Conservation (phyloP, 2,329 filamentous ascomycete genomes). For the Graphiopsis chlorocephala region DNA sequence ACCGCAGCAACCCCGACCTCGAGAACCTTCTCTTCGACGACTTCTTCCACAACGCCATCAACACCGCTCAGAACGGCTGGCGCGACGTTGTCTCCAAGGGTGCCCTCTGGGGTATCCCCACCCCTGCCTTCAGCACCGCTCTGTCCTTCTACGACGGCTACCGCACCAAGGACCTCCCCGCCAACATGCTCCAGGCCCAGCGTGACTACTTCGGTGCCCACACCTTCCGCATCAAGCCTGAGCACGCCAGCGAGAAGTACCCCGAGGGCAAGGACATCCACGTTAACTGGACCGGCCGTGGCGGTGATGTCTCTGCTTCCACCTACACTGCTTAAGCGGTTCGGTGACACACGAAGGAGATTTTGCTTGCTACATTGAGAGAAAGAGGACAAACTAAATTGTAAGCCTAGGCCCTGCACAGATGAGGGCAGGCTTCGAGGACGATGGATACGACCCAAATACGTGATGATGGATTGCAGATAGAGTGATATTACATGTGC, state of each 20-base stretch:
- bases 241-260: slow-evolving; percentile 60
- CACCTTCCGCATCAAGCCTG: slow-evolving; percentile 55
- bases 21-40: slow-evolving; percentile 98
- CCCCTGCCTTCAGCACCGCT: slow-evolving; percentile 93
- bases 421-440: background rate
- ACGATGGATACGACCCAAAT: slow-evolving; percentile 15
- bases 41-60: slow-evolving; percentile 99
- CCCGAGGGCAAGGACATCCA: slow-evolving; percentile 84
- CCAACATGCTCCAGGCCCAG: slow-evolving; percentile 98
- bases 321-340: slow-evolving; percentile 87
- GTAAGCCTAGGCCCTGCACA: background rate
- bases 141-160: slow-evolving; percentile 99
- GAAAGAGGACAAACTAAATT: background rate
- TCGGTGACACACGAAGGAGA: background rate
- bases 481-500: slow-evolving; percentile 10
- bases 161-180: slow-evolving; percentile 92
- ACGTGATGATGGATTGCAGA: slow-evolving; percentile 12
- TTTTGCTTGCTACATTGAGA: background rate
- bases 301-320: slow-evolving; percentile 93
- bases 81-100: slow-evolving; percentile 87
- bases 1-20: slow-evolving; percentile 89
- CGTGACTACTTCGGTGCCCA: slow-evolving; percentile 93
- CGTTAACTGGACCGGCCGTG: slow-evolving; percentile 99
- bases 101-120: slow-evolving; percentile 91
- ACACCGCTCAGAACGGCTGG: slow-evolving; percentile 89